A percentile compares a stretch with the other conserved stretches of the same genome.
phyloP scores from a whole-genome alignment of 371 early-diverging fungal genomes.

The Saksenaea oblongispora region DNA sequence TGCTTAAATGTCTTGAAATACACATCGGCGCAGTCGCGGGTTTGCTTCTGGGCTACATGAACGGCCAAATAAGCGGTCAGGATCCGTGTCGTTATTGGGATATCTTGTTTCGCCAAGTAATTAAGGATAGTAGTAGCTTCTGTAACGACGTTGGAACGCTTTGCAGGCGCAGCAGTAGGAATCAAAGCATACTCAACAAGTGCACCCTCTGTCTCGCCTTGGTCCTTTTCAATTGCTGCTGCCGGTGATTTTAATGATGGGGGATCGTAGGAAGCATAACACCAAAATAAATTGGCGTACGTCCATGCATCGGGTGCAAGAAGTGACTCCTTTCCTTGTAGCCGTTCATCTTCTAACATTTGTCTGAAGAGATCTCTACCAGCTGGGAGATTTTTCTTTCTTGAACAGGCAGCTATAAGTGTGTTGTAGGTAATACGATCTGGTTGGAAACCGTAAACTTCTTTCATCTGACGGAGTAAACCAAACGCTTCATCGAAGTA shows the following conservation, averaged over 20 bases:
- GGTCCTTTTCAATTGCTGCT: slow-evolving; percentile 8
- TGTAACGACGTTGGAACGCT: slow-evolving; percentile 36
- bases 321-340: slow-evolving; percentile 19
- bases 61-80: slow-evolving; percentile 65
- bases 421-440: slow-evolving; percentile 81
- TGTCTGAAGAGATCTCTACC: slow-evolving; percentile 64
- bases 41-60: slow-evolving; percentile 58
- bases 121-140: slow-evolving; percentile 47
- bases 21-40: slow-evolving; percentile 42
- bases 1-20: slow-evolving; percentile 49
- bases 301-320: slow-evolving; percentile 59
- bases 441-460: slow-evolving; percentile 76
- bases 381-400: slow-evolving; percentile 59
- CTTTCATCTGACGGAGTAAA: slow-evolving; percentile 82
- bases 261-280: slow-evolving; percentile 57
- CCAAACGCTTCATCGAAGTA: slow-evolving; percentile 82
- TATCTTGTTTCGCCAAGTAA: slow-evolving; percentile 28
- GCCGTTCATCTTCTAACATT: slow-evolving; percentile 48
- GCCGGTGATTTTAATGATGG: slow-evolving; percentile 5
- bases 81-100: slow-evolving; percentile 47
- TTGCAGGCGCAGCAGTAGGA: slow-evolving; percentile 32
- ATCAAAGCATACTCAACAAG: slow-evolving; percentile 31
- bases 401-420: slow-evolving; percentile 75
- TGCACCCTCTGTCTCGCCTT: slow-evolving; percentile 8
- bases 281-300: slow-evolving; percentile 67